Evolutionary conservation across 441 rosid species (phyloP), one percentile per base, ranked within the genome.

Genomic region (Jatropha podagrica): DNA sequence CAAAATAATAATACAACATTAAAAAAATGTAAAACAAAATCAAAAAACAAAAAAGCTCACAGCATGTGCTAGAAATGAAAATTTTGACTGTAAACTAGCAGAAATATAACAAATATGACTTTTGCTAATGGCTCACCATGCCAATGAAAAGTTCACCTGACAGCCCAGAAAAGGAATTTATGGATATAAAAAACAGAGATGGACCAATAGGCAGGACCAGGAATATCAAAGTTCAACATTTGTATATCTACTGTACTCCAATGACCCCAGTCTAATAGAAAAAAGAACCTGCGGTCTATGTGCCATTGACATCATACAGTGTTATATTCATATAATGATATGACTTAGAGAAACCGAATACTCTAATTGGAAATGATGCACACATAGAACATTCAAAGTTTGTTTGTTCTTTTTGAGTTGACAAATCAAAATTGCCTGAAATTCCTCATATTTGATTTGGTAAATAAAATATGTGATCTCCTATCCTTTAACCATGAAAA

Each of bases 401-500:
- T 15, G 13, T 27, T 68, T 15, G 26, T 69, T 5, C 13, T 17
- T 44, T 66, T 66, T 66, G 51, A 6, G 48, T 12, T 32, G 42
- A 12, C 59, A 69, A 27, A 51, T 8, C 7, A 27, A 18, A 51
- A 15, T 69, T 26, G n/a, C 48, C 23, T 58, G 32, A 56, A 66
- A 71, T 5, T 69, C 18, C 40, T 20, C 55, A 58, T 40, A 71
- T 71, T 48, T 37, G 42, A 56, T 27, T 52, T n/a, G n/a, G 26
- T 40, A 65, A 54, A 66, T 17, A 72, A 0, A 11, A 5, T 26
- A 14, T 52, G 5, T 15, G 38, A 46, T 7, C 38, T 52, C 41
- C n/a, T 64, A 70, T 51, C 32, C 55, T 37, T 17, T 44, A 68
- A 38, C 69, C 78, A 73, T 12, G 49, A 65, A 74, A 27, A 14